A percentile compares a stretch with the other conserved stretches of the same genome.
phyloP scores from a whole-genome alignment of 768 basidiomycete genomes.

The Lactarius psammicola region DNA sequence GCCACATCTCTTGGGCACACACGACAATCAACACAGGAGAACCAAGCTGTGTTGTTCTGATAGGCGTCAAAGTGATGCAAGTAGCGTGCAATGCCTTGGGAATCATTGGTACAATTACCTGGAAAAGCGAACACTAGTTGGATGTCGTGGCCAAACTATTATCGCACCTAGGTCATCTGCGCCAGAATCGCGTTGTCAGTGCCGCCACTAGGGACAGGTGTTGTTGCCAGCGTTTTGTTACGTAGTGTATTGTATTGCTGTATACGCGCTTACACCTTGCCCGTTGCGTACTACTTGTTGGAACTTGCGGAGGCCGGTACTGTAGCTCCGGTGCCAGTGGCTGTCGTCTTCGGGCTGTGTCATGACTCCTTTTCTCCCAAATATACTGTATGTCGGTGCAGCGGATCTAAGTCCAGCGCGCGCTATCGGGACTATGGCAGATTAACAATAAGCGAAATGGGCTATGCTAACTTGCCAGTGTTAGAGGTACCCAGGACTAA shows the following conservation, averaged over 20 bases:
- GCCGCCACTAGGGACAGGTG: neutral
- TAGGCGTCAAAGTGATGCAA: neutral
- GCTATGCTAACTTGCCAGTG: neutral
- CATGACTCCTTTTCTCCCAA: conserved; percentile 5
- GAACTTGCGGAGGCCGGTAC: neutral
- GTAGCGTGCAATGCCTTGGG: neutral
- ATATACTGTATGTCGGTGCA: neutral
- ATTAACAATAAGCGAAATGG: neutral
- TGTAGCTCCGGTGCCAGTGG: conserved; percentile 1
- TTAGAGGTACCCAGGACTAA: neutral
- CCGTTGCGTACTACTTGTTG: neutral
- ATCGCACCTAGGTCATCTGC: neutral
- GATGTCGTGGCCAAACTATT: neutral
- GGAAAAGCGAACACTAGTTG: neutral
- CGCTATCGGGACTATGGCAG: neutral
- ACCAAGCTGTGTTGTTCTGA: neutral
- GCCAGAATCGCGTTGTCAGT: neutral
- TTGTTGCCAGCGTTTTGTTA: neutral
- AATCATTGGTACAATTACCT: neutral
- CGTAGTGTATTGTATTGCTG: neutral
- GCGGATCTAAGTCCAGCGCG: neutral
- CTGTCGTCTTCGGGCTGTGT: neutral
- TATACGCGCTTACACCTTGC: neutral
- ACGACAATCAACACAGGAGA: neutral
- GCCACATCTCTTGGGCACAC: neutral